These are phyloP conservation scores for Eruca vesicaria DNA, from an alignment of 441 rosid genomes.

Conservation along the genomic window DNA sequence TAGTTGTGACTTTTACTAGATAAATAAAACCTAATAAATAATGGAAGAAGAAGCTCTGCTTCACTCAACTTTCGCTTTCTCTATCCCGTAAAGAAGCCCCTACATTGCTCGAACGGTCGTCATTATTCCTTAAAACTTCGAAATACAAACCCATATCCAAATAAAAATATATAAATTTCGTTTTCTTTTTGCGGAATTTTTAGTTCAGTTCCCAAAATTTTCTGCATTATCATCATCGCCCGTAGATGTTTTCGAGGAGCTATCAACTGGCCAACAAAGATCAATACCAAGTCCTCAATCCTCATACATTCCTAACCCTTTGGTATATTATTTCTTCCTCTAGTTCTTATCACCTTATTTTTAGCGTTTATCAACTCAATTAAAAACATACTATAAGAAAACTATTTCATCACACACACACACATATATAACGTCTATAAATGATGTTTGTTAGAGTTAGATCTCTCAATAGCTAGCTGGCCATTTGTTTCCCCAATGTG, in stretches of 20 bases:
- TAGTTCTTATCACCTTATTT: neutral
- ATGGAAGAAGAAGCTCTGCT: conserved; percentile 28
- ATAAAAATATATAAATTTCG: neutral
- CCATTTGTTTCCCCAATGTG: neutral
- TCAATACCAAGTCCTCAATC: conserved; percentile 4
- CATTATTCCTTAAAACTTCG: conserved; percentile 23
- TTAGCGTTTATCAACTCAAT: too few relatives aligned
- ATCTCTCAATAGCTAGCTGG: neutral
- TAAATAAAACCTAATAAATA: neutral
- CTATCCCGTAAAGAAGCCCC: conserved; percentile 19
- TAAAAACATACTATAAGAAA: too few relatives aligned
- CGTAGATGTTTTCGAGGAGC: conserved; percentile 25
- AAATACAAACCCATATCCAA: conserved; percentile 16
- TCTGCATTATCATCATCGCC: conserved; percentile 10
- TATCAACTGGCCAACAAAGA: conserved; percentile 8
- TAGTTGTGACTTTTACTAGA: neutral
- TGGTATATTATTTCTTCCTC: neutral
- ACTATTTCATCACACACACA: too few relatives aligned
- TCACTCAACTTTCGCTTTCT: conserved; percentile 28
- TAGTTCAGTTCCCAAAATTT: neutral
- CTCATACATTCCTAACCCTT: neutral
- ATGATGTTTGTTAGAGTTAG: neutral
- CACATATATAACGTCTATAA: too few relatives aligned
- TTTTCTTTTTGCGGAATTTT: neutral
- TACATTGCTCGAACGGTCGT: conserved; percentile 31